phyloP scores from a whole-genome alignment of 306 rosid genomes.

The Ochetophila trinervis region DNA sequence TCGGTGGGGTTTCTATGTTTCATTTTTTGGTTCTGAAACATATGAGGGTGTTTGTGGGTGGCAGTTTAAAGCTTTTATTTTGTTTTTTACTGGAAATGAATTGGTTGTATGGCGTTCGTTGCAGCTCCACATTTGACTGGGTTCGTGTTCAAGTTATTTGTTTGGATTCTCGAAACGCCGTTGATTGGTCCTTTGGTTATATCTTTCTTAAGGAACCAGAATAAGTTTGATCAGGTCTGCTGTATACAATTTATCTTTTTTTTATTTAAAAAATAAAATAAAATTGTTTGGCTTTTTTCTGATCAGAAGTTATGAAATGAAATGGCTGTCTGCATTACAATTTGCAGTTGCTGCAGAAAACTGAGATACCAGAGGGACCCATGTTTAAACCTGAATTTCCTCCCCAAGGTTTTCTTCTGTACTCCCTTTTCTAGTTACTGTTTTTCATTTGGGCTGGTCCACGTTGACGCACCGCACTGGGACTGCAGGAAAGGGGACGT shows the following conservation, averaged over 20 bases:
- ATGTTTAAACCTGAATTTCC: conserved; percentile 97
- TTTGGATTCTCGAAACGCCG: conserved; percentile 59
- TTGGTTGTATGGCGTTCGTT: conserved; percentile 16
- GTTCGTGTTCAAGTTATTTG: conserved; percentile 53
- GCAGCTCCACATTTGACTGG: conserved; percentile 96
- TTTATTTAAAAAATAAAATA: too few species aligned
- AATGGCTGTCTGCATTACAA: conserved; percentile 1
- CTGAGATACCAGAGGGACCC: conserved; percentile 77
- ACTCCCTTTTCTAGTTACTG: neutral
- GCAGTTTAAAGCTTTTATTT: too few species aligned
- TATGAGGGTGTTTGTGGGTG: neutral
- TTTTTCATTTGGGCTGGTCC: neutral
- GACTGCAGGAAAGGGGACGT: too few species aligned
- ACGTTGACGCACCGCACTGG: too few species aligned
- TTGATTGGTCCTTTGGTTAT: conserved; percentile 55
- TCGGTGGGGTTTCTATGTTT: neutral
- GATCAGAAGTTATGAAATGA: neutral
- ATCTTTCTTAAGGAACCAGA: conserved; percentile 58
- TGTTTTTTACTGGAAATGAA: neutral
- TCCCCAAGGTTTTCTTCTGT: conserved; percentile 63
- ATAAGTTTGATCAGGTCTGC: conserved; percentile 61
- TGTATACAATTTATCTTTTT: neutral
- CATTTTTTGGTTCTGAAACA: neutral
- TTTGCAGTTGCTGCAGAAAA: conserved; percentile 61
- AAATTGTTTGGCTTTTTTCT: neutral